Conservation (phyloP, 768 basidiomycete species). For the Hypsizygus marmoreus region DNA sequence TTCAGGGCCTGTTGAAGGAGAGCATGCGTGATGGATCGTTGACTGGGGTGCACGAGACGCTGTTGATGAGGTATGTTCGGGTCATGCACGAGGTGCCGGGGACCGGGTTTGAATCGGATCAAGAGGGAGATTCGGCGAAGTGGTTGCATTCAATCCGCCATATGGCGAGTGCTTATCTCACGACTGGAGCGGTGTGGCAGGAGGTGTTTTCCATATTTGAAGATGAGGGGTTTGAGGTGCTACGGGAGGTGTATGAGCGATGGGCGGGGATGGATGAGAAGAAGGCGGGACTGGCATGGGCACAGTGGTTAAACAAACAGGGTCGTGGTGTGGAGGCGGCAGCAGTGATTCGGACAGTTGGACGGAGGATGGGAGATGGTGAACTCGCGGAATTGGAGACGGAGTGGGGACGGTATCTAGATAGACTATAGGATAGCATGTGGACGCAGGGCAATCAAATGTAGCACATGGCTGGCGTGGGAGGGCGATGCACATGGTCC, state of each 20-base stretch:
- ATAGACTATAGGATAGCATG: background rate
- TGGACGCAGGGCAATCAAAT: constrained; percentile 10
- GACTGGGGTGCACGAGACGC: constrained; percentile 43
- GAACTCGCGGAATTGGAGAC: constrained; percentile 35
- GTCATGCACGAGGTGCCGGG: constrained; percentile 26
- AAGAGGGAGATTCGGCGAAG: constrained; percentile 21
- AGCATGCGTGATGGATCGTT: constrained; percentile 45
- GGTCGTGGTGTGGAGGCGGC: too few species aligned
- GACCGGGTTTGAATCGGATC: constrained; percentile 32
- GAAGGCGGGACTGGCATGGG: too few species aligned
- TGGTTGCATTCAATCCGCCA: constrained; percentile 36
- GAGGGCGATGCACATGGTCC: constrained; percentile 1
- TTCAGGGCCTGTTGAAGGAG: constrained; percentile 45
- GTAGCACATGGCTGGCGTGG: background rate
- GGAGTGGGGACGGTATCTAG: constrained; percentile 10
- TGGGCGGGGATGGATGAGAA: constrained; percentile 46
- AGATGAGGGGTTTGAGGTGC: constrained; percentile 15
- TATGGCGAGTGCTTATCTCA: constrained; percentile 43
- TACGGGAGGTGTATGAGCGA: constrained; percentile 38
- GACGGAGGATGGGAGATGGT: constrained; percentile 10
- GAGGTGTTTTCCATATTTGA: constrained; percentile 39
- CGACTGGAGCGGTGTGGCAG: constrained; percentile 46
- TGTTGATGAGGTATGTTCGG: constrained; percentile 48
- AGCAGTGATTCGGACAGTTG: too few species aligned
- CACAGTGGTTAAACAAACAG: too few species aligned